Conservation (phyloP, 305 asterid species). For the Rubia occidens region DNA sequence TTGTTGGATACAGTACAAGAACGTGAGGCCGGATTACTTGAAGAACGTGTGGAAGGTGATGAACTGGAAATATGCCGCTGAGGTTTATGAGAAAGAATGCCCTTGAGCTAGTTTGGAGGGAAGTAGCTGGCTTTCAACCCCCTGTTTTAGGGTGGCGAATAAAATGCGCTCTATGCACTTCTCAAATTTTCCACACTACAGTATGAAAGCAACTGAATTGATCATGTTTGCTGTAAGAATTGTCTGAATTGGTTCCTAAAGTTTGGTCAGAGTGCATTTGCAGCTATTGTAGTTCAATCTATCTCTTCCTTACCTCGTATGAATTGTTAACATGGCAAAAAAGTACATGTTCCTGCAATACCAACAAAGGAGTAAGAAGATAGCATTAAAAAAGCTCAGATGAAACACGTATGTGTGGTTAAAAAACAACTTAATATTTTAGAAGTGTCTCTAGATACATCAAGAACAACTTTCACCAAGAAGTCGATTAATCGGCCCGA, state of each 20-base stretch:
- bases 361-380: too few relatives aligned
- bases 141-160: neutral
- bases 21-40: constrained; percentile 80
- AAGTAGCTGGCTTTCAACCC: neutral
- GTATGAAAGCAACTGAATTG: neutral
- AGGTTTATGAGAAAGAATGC: constrained; percentile 54
- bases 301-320: too few relatives aligned
- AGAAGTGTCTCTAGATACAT: too few relatives aligned
- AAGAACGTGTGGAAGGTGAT: constrained; percentile 87
- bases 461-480: too few relatives aligned
- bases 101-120: neutral
- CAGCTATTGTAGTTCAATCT: neutral
- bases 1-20: constrained; percentile 65
- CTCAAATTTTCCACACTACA: neutral
- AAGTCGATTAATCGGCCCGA: too few relatives aligned
- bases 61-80: constrained; percentile 83
- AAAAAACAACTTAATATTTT: too few relatives aligned
- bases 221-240: neutral
- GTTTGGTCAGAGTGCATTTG: neutral
- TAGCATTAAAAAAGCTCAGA: too few relatives aligned
- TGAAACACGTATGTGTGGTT: too few relatives aligned
- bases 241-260: neutral
- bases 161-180: neutral
- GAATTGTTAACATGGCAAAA: too few relatives aligned
- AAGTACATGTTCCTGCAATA: too few relatives aligned